A percentile compares a stretch with the other conserved stretches of the same genome.
phyloP scores from a whole-genome alignment of 257 asterid species.

The Scutellaria galericulata region DNA sequence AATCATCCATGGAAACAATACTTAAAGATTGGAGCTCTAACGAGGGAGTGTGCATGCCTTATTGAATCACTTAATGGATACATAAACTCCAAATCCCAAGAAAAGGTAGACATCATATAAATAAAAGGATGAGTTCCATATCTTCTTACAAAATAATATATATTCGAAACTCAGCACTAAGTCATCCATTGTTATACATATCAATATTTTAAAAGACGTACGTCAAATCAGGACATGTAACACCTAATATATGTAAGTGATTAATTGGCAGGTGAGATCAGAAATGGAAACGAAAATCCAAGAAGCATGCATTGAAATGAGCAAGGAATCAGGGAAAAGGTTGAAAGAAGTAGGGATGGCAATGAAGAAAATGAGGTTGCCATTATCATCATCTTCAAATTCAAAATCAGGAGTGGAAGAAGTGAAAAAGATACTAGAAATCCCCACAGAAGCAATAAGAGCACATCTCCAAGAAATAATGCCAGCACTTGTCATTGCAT shows the following conservation, averaged over 20 bases:
- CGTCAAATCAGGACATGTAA: too few species aligned
- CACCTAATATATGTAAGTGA: too few species aligned
- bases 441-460: conserved; percentile 27
- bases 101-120: conserved; percentile 9
- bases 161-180: too few species aligned
- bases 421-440: conserved; percentile 39
- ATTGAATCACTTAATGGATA: conserved; percentile 58
- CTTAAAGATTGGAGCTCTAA: conserved; percentile 58
- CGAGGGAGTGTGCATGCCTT: conserved; percentile 74
- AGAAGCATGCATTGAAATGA: conserved; percentile 47
- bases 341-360: conserved; percentile 50
- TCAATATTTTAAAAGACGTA: too few species aligned
- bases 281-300: conserved; percentile 47
- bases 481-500: conserved; percentile 53
- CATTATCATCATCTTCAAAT: conserved; percentile 35
- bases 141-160: too few species aligned
- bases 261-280: conserved; percentile 33
- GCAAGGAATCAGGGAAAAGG: conserved; percentile 57
- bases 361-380: conserved; percentile 48
- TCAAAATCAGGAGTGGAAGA: conserved; percentile 47
- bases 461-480: conserved; percentile 45
- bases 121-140: too few species aligned
- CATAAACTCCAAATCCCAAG: conserved; percentile 40
- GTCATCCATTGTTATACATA: too few species aligned
- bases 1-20: conserved; percentile 81